These are phyloP conservation scores for Suillus hirtellus DNA, from an alignment of 768 basidiomycete species.

Conservation along the genomic window DNA sequence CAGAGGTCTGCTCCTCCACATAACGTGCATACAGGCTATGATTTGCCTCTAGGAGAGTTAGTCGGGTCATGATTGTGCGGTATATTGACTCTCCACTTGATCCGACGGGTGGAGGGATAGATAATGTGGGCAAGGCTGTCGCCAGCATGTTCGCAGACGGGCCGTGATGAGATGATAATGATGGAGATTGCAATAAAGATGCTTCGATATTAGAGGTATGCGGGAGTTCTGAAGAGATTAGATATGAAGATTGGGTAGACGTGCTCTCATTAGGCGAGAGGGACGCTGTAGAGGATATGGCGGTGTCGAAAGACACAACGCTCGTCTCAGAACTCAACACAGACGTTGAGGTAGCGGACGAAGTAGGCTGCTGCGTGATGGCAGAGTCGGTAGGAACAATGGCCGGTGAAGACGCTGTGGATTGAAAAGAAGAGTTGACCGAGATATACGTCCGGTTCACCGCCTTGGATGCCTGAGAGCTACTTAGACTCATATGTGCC, in stretches of 20 bases:
- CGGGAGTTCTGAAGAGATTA: not conserved
- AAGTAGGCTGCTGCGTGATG: not conserved
- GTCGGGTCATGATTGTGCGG: constrained; percentile 92
- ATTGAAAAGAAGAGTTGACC: not conserved
- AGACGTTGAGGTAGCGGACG: not conserved
- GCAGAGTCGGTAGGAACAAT: not conserved
- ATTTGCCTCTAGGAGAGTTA: constrained; percentile 82
- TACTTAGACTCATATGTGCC: not conserved
- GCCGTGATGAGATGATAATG: not conserved
- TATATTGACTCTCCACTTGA: constrained; percentile 86
- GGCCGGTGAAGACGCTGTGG: not conserved
- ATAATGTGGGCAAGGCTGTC: not conserved
- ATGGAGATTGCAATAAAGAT: constrained; percentile 2
- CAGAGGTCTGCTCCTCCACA: constrained; percentile 84
- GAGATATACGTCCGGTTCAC: not conserved
- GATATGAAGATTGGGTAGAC: not conserved
- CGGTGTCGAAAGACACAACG: not conserved
- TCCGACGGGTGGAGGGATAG: not conserved
- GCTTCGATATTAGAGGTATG: not conserved
- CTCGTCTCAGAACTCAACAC: not conserved
- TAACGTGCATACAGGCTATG: constrained; percentile 83
- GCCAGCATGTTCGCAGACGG: constrained; percentile 12
- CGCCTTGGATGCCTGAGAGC: not conserved
- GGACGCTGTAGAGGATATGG: not conserved
- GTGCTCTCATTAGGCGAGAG: constrained; percentile 1